These are phyloP conservation scores for Casuarina glauca DNA, from an alignment of 306 rosid genomes.

Conservation along the genomic window DNA sequence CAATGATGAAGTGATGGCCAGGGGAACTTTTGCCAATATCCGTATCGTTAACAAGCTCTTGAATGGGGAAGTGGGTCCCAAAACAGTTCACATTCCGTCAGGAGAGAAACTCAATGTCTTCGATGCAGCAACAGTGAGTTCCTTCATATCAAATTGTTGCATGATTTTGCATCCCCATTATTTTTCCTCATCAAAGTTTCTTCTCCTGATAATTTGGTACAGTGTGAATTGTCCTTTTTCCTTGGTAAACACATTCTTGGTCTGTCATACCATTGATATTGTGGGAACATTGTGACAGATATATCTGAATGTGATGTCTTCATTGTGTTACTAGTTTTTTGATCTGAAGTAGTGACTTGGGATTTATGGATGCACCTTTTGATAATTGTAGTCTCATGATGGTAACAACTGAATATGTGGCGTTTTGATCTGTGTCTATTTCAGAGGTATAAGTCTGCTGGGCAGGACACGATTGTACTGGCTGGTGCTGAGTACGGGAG, in stretches of 20 bases:
- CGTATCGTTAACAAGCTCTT: constrained; percentile 89
- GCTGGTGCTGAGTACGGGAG: constrained; percentile 97
- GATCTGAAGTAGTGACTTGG: background rate
- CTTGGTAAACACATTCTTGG: background rate
- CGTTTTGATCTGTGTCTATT: constrained; percentile 26
- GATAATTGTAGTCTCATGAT: constrained; percentile 9
- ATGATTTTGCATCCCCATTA: constrained; percentile 2
- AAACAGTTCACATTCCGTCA: constrained; percentile 77
- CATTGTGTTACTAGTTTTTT: background rate
- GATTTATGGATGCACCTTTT: background rate
- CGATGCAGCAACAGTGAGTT: constrained; percentile 81
- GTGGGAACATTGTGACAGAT: background rate
- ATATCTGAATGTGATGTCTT: background rate
- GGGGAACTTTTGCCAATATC: constrained; percentile 94
- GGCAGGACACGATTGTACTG: constrained; percentile 72
- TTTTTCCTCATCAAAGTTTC: background rate
- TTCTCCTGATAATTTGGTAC: background rate
- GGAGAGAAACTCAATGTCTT: constrained; percentile 80
- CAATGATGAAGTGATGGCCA: constrained; percentile 93
- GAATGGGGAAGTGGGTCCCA: constrained; percentile 89
- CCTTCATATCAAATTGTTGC: constrained; percentile 18
- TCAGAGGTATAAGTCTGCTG: constrained; percentile 75
- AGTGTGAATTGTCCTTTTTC: constrained; percentile 2
- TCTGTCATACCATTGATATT: background rate
- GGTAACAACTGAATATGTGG: constrained; percentile 18